A percentile compares a stretch with the other conserved stretches of the same genome.
phyloP scores from a whole-genome alignment of 805 yeast genomes.

The Yueomyces sp. region DNA sequence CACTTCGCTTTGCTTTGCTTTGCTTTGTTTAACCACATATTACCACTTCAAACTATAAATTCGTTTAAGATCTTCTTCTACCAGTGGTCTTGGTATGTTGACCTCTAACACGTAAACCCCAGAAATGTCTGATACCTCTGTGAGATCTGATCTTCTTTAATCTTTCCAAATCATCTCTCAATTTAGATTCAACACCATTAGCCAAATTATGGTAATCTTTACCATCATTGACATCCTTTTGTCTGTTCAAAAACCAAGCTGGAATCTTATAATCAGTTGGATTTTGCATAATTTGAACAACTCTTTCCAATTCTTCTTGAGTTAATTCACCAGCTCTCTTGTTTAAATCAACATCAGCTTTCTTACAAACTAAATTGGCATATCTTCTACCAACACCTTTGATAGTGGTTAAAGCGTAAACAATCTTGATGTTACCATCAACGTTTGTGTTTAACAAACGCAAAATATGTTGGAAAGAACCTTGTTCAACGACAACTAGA shows the following conservation, averaged over 20 bases:
- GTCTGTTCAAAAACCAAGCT: slow-evolving; percentile 99
- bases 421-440: slow-evolving; percentile 99
- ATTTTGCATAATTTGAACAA: slow-evolving; percentile 99
- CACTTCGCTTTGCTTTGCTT: not conserved
- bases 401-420: slow-evolving; percentile 99
- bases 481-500: slow-evolving; percentile 97
- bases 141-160: slow-evolving; percentile 99
- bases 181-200: slow-evolving; percentile 97
- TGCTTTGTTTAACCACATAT: not conserved
- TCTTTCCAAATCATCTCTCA: slow-evolving; percentile 99
- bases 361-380: slow-evolving; percentile 99
- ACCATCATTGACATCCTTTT: slow-evolving; percentile 96
- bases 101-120: slow-evolving; percentile 99
- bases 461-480: slow-evolving; percentile 99
- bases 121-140: slow-evolving; percentile 99
- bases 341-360: slow-evolving; percentile 96
- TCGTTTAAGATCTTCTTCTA: slow-evolving; percentile 54
- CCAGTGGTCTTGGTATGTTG: slow-evolving; percentile 99
- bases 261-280: slow-evolving; percentile 99
- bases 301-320: slow-evolving; percentile 99
- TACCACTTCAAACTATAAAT: not conserved
- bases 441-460: slow-evolving; percentile 99
- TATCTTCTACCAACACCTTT: slow-evolving; percentile 99
- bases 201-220: slow-evolving; percentile 98
- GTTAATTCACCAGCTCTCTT: slow-evolving; percentile 99